A percentile compares a stretch with the other conserved stretches of the same genome.
Evolutionary conservation across 371 early-diverging fungal genomes (phyloP).

Genomic region (Mucor lusitanicus): DNA sequence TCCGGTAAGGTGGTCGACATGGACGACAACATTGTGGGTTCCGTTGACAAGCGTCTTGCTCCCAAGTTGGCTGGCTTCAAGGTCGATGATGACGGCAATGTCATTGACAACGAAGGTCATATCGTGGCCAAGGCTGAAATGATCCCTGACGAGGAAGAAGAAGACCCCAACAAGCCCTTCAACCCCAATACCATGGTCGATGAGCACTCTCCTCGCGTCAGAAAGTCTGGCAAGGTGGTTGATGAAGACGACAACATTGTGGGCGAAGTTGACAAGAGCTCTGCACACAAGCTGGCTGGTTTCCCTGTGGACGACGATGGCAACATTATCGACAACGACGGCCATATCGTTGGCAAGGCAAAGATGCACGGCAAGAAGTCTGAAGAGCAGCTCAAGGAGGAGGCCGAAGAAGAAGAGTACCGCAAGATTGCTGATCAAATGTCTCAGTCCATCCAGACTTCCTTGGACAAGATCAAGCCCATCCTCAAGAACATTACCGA

Average conservation of each 20-base stretch:
- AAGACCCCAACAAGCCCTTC: conserved; percentile 11
- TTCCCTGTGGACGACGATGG: conserved; percentile 26
- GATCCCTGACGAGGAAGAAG: not conserved
- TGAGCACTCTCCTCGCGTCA: conserved; percentile 26
- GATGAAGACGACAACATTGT: conserved; percentile 23
- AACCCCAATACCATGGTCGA: conserved; percentile 22
- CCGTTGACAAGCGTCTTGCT: conserved; percentile 14
- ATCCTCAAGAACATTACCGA: conserved; percentile 30
- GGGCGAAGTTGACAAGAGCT: conserved; percentile 20
- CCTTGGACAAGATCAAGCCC: conserved; percentile 32
- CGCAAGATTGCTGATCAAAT: conserved; percentile 26
- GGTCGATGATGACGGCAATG: conserved; percentile 29
- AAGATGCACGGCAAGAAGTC: conserved; percentile 18
- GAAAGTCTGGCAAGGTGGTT: conserved; percentile 29
- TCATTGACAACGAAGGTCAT: conserved; percentile 25
- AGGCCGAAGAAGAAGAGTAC: conserved; percentile 24
- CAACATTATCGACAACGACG: conserved; percentile 25
- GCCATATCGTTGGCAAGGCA: conserved; percentile 29
- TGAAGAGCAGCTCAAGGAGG: conserved; percentile 19
- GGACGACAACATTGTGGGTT: conserved; percentile 27
- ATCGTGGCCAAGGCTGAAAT: conserved; percentile 30
- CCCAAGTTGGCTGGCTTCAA: conserved; percentile 17
- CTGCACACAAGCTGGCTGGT: conserved; percentile 19
- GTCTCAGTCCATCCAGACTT: conserved; percentile 23
- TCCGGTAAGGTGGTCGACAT: conserved; percentile 26